phyloP scores from a whole-genome alignment of 192 early-diverging fungal species.

The Phycomyces nitens region DNA sequence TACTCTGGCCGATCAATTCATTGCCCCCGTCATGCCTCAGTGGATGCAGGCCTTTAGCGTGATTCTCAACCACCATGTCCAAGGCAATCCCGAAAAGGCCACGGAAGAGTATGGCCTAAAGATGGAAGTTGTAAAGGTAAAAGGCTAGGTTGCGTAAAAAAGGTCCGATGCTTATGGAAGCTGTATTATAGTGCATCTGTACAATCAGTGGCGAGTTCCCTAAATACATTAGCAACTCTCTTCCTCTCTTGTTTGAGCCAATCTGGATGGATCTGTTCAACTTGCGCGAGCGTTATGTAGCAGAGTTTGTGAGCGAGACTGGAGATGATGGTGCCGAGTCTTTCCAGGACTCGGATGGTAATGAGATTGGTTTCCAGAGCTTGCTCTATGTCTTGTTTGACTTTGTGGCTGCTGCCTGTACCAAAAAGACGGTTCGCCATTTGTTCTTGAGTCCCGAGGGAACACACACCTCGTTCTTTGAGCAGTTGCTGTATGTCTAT shows the following conservation, averaged over 20 bases:
- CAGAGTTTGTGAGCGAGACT: slow-evolving; percentile 45
- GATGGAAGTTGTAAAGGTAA: slow-evolving; percentile 69
- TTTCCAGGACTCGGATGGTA: slow-evolving; percentile 72
- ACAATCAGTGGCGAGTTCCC: slow-evolving; percentile 59
- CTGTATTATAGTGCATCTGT: slow-evolving; percentile 48
- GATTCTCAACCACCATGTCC: slow-evolving; percentile 51
- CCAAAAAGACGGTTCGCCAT: slow-evolving; percentile 49
- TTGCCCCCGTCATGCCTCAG: slow-evolving; percentile 70
- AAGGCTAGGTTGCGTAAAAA: background rate
- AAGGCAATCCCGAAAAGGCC: slow-evolving; percentile 43
- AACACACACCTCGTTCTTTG: slow-evolving; percentile 42
- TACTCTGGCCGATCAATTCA: slow-evolving; percentile 60
- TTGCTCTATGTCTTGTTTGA: slow-evolving; percentile 69
- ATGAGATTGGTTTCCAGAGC: slow-evolving; percentile 59
- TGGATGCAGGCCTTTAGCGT: slow-evolving; percentile 74
- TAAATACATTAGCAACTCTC: slow-evolving; percentile 52
- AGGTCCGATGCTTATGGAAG: background rate
- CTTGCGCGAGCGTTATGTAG: slow-evolving; percentile 52
- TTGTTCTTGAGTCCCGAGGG: slow-evolving; percentile 48
- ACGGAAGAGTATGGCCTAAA: slow-evolving; percentile 63
- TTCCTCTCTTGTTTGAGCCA: slow-evolving; percentile 55
- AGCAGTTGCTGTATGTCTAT: slow-evolving; percentile 52
- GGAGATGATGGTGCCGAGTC: slow-evolving; percentile 33
- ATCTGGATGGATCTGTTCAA: slow-evolving; percentile 69
- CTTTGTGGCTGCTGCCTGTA: slow-evolving; percentile 55